These are phyloP conservation scores for Astragalus membranaceus DNA, from an alignment of 306 rosid species.

Conservation along the genomic window DNA sequence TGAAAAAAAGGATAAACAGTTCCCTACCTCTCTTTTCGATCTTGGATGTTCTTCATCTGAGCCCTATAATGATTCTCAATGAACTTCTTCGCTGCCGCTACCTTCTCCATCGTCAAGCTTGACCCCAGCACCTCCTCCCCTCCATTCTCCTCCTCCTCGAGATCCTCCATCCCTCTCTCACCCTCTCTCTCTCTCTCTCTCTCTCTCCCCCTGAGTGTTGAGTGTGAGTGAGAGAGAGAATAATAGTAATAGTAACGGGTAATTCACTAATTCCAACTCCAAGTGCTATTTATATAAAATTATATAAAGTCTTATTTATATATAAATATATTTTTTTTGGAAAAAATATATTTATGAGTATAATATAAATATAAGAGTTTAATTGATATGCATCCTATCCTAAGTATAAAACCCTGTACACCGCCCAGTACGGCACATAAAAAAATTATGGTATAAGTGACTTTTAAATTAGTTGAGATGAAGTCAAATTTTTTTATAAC, in stretches of 20 bases:
- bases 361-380: no score
- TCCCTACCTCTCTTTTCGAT: conserved; percentile 83
- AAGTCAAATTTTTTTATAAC: no score
- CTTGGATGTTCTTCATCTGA: conserved; percentile 96
- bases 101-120: conserved; percentile 97
- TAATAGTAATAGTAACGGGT: neutral
- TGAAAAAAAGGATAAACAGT: neutral
- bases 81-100: conserved; percentile 94
- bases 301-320: neutral
- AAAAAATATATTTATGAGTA: no score
- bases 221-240: conserved; percentile 29
- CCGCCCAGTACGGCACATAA: no score
- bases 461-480: no score
- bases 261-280: conserved; percentile 25
- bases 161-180: conserved; percentile 67
- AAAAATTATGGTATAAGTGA: no score
- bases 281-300: conserved; percentile 12
- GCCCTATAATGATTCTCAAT: conserved; percentile 95
- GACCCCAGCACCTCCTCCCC: conserved; percentile 72
- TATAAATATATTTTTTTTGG: no score
- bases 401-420: no score
- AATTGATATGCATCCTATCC: no score
- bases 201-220: neutral
- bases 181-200: neutral
- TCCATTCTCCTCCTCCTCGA: conserved; percentile 47